Percentiles rank a stretch among this genome's conserved stretches.
Conservation (phyloP, 1,284 basidiomycete genomes). For the Xerocomus nothofagi region DNA sequence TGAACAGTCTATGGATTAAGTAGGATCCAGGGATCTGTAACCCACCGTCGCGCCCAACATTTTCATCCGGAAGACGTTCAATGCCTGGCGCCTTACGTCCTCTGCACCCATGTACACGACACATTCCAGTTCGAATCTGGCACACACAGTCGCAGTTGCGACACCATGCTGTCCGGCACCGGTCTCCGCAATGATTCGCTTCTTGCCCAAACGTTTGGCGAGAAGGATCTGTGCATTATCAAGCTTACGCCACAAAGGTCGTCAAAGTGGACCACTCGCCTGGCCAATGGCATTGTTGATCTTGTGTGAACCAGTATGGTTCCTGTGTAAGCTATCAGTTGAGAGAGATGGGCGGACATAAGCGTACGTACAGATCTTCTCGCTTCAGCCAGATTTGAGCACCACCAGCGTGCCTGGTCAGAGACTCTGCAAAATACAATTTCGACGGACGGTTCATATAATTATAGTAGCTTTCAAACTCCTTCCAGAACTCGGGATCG, state of each 20-base stretch:
- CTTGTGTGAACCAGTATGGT: constrained; percentile 97
- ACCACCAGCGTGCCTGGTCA: constrained; percentile 45
- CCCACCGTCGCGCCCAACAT: constrained; percentile 92
- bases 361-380: constrained; percentile 77
- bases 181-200: constrained; percentile 96
- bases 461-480: constrained; percentile 85
- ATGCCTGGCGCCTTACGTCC: constrained; percentile 91
- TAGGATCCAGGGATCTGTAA: background rate
- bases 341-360: background rate
- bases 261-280: constrained; percentile 37
- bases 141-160: constrained; percentile 97
- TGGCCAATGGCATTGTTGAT: constrained; percentile 96
- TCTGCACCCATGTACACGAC: constrained; percentile 99
- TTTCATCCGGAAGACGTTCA: constrained; percentile 98
- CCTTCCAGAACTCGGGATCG: constrained; percentile 92
- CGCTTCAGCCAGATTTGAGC: constrained; percentile 98
- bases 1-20: background rate
- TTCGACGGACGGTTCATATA: constrained; percentile 53
- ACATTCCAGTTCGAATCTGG: constrained; percentile 95
- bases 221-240: constrained; percentile 71
- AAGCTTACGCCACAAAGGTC: background rate
- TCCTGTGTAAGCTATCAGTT: constrained; percentile 45
- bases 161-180: constrained; percentile 99
- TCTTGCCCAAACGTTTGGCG: constrained; percentile 92
- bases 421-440: constrained; percentile 56